Percentiles rank a stretch among this genome's conserved stretches.
Evolutionary conservation across 2,329 filamentous ascomycete genomes (phyloP).

Genomic region (Exutisphaerella laricina): DNA sequence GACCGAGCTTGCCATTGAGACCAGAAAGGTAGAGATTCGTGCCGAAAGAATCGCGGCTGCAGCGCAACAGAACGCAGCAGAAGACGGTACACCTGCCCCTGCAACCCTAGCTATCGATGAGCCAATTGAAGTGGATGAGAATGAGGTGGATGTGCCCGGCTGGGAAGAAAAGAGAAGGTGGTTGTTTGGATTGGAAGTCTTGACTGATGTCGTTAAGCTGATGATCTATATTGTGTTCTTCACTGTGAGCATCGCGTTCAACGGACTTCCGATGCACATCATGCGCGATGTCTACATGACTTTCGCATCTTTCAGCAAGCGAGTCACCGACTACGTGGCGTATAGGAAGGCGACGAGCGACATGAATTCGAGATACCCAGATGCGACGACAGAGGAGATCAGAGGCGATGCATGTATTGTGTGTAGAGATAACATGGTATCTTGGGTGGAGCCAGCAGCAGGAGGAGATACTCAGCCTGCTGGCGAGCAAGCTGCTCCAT

Average conservation of each 20-base stretch:
- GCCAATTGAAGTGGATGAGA: constrained; percentile 68
- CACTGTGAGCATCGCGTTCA: constrained; percentile 85
- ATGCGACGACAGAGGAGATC: constrained; percentile 83
- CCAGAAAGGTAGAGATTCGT: constrained; percentile 63
- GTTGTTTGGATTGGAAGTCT: constrained; percentile 79
- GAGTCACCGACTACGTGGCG: constrained; percentile 79
- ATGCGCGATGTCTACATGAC: constrained; percentile 94
- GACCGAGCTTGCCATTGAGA: constrained; percentile 61
- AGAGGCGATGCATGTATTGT: constrained; percentile 90
- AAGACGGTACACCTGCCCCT: constrained; percentile 32
- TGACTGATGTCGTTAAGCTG: constrained; percentile 79
- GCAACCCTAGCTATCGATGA: constrained; percentile 56
- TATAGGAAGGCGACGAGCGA: constrained; percentile 89
- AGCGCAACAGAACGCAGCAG: constrained; percentile 30
- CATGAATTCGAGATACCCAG: constrained; percentile 86
- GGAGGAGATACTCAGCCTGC: constrained; percentile 34
- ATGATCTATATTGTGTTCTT: constrained; percentile 89
- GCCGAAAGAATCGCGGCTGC: constrained; percentile 45
- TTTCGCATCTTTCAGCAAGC: constrained; percentile 81
- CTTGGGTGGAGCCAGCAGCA: constrained; percentile 57
- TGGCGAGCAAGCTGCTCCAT: constrained; percentile 25
- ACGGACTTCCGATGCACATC: constrained; percentile 93
- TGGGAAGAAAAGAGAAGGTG: constrained; percentile 96
- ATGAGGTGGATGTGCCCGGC: constrained; percentile 89
- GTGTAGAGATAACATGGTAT: constrained; percentile 90